phyloP scores from a whole-genome alignment of 345 rosid genomes.

The Rhodomyrtus tomentosa region DNA sequence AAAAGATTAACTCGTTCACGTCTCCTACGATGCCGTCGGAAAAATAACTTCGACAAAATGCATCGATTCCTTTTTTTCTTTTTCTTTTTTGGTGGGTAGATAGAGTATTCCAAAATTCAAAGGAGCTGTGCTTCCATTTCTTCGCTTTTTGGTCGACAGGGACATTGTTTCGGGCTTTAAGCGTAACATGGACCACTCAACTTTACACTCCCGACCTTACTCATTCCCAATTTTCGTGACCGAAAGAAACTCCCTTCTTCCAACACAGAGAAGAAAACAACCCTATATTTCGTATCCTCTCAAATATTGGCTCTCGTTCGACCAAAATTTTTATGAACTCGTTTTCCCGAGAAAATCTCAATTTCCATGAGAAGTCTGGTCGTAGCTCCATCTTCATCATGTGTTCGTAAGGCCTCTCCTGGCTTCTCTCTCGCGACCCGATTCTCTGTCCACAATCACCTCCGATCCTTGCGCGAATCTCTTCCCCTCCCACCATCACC shows the following conservation, averaged over 20 bases:
- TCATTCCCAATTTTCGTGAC: neutral
- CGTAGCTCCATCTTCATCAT: neutral
- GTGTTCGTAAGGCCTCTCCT: conserved; percentile 11
- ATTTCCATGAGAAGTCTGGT: conserved; percentile 32
- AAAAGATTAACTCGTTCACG: neutral
- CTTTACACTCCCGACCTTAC: neutral
- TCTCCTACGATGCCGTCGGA: neutral
- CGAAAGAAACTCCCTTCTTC: neutral
- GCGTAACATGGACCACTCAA: neutral
- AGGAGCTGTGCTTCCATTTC: neutral
- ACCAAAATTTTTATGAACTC: too few species aligned
- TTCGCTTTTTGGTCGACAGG: neutral
- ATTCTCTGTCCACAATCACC: neutral
- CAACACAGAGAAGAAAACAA: neutral
- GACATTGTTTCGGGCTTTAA: neutral
- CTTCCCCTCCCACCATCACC: neutral
- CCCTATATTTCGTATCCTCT: neutral
- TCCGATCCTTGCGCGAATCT: neutral
- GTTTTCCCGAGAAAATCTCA: conserved; percentile 16
- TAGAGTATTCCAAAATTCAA: neutral
- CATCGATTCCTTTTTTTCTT: neutral
- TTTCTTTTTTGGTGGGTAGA: neutral
- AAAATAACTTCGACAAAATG: neutral
- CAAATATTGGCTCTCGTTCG: neutral
- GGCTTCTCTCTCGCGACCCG: conserved; percentile 5